Base-by-base conservation (phyloP, 306 rosid genomes). In the Hippophae gyantsensis region DNA sequence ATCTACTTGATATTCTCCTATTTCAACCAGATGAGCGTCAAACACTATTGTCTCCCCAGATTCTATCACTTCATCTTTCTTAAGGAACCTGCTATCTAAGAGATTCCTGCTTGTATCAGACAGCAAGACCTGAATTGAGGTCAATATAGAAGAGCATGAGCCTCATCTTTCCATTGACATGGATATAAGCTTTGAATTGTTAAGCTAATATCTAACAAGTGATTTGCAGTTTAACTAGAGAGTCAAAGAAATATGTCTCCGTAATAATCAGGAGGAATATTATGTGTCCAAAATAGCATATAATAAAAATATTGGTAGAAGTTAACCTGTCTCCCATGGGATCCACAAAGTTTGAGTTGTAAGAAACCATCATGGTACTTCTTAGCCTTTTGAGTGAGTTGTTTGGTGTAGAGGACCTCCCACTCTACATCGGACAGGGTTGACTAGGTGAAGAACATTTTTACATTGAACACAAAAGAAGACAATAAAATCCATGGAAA, bases 351-450 rank as follows among this genome's bases (percentile, higher is more conserved):
- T 44, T 73, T 64, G 52, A 77, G 79, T 59, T 58, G 77, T 63
- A 90, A 57, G 62, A 86, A 82, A 52, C 94, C 97, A 70, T 79
- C 90, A 68, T 84, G 95, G 79, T 73, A 86, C 76, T 79, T 90
- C 88, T 90, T 90, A 61, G 89, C 81, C 77, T 75, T 90, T 67
- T 90, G 94, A 70, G 84, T 84, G 68, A 90, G 10, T 64, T 90
- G 89, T 52, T 87, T 66, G 18, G 97, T 86, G 84, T 90, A 84
- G 57, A 90, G 65, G 54, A 76, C 90, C 74, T 75, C 86, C 88
- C 85, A 90, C 66, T 84, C 97, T 90, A 69, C 70, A 62, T 62
- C 53, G 58, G 50, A 67, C 43, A 68, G 5, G 54, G 27, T 73
- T 12, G 45, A 63, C 72, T 56, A 52, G 66, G 65, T 51, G 60